Evolutionary conservation across 768 basidiomycete genomes (phyloP).

Genomic region (Mycena venus): DNA sequence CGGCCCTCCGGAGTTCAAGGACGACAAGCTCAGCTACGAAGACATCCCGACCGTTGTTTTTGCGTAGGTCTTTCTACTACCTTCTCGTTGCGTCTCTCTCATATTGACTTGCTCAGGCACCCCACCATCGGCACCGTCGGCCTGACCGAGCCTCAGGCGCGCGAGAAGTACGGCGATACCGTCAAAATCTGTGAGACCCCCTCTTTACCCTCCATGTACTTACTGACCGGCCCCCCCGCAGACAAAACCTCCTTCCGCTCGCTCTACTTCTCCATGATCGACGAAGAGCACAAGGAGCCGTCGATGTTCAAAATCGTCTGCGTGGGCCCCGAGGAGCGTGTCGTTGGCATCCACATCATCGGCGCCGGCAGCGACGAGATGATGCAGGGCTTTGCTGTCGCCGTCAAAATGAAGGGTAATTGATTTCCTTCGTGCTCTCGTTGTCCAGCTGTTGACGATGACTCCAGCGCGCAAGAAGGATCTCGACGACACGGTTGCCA

Average conservation of each 20-base stretch:
- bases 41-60: slow-evolving; percentile 97
- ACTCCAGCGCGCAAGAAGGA: slow-evolving; percentile 79
- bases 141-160: slow-evolving; percentile 92
- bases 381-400: slow-evolving; percentile 97
- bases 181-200: slow-evolving; percentile 88
- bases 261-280: slow-evolving; percentile 93
- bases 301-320: slow-evolving; percentile 94
- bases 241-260: slow-evolving; percentile 87
- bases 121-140: slow-evolving; percentile 97
- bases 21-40: slow-evolving; percentile 89
- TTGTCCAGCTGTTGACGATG: slow-evolving; percentile 3
- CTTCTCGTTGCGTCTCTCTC: neutral
- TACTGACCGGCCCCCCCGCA: slow-evolving; percentile 45
- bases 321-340: slow-evolving; percentile 90
- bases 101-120: slow-evolving; percentile 66
- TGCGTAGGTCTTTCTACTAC: slow-evolving; percentile 71
- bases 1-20: slow-evolving; percentile 87
- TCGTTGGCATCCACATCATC: slow-evolving; percentile 96
- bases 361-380: slow-evolving; percentile 94
- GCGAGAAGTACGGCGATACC: slow-evolving; percentile 86
- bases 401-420: slow-evolving; percentile 92
- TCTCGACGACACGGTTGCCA: slow-evolving; percentile 90
- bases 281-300: slow-evolving; percentile 93
- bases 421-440: slow-evolving; percentile 1
- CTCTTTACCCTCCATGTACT: neutral